These are phyloP conservation scores for Pinguiococcus pyrenoidosus DNA, from an alignment of 108 stramenopile species.

Conservation along the genomic window DNA sequence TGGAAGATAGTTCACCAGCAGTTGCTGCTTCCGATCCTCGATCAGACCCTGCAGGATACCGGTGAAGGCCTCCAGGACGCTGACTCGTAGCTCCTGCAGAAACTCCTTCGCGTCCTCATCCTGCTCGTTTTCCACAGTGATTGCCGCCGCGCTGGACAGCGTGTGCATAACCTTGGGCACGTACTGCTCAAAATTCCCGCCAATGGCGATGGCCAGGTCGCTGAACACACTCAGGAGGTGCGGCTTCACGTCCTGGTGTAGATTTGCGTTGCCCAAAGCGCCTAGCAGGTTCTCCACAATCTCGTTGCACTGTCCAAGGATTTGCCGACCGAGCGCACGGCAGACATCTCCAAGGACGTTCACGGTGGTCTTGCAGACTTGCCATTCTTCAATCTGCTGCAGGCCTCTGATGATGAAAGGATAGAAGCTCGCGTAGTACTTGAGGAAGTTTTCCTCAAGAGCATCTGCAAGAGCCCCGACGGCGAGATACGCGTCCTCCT, in stretches of 20 bases:
- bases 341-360: conserved; percentile 82
- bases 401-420: conserved; percentile 66
- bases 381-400: conserved; percentile 67
- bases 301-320: conserved; percentile 73
- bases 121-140: conserved; percentile 42
- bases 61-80: conserved; percentile 86
- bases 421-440: conserved; percentile 70
- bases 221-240: conserved; percentile 82
- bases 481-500: conserved; percentile 85
- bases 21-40: conserved; percentile 48
- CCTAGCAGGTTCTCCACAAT: conserved; percentile 76
- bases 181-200: conserved; percentile 74
- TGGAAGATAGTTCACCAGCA: conserved; percentile 47
- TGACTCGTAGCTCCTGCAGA: conserved; percentile 68
- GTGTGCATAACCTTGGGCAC: conserved; percentile 55
- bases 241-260: conserved; percentile 81
- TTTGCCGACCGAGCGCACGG: conserved; percentile 60
- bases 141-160: conserved; percentile 72
- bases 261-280: conserved; percentile 55
- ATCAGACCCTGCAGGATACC: conserved; percentile 79
- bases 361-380: conserved; percentile 78
- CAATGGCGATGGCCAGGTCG: conserved; percentile 83
- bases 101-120: conserved; percentile 92
- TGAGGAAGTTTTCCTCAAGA: conserved; percentile 67
- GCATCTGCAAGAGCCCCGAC: conserved; percentile 66